Evolutionary conservation across 768 basidiomycete species (phyloP).

Genomic region (Nidula microcarpa): DNA sequence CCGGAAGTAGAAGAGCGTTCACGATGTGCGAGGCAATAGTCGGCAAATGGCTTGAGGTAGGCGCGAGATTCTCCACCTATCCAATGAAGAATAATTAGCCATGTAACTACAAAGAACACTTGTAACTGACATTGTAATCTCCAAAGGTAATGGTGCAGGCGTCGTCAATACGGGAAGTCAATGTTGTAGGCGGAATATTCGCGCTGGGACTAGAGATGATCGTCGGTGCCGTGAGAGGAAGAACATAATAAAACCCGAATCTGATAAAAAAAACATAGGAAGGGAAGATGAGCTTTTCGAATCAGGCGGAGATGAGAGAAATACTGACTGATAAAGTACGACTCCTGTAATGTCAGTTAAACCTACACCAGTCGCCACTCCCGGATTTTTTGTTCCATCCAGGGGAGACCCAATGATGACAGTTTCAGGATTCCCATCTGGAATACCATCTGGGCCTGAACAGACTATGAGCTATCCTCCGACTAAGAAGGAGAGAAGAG

Average conservation of each 20-base stretch:
- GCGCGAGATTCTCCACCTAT: constrained; percentile 56
- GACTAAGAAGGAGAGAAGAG: neutral
- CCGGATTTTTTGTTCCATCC: constrained; percentile 49
- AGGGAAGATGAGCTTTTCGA: neutral
- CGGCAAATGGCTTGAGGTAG: constrained; percentile 43
- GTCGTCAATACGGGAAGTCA: constrained; percentile 27
- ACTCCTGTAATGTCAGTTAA: constrained; percentile 53
- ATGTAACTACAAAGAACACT: neutral
- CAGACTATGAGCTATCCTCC: constrained; percentile 1
- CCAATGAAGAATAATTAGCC: constrained; percentile 1
- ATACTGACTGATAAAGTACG: constrained; percentile 46
- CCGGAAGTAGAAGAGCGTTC: constrained; percentile 44
- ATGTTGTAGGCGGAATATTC: constrained; percentile 31
- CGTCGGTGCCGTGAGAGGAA: constrained; percentile 52
- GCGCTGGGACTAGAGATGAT: constrained; percentile 35
- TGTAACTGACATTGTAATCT: constrained; percentile 50
- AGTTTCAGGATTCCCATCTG: constrained; percentile 56
- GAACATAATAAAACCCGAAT: constrained; percentile 53
- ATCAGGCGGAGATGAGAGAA: neutral
- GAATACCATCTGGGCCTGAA: constrained; percentile 43
- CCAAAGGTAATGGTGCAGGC: constrained; percentile 48
- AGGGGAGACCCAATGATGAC: constrained; percentile 51
- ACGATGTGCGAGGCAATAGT: constrained; percentile 52
- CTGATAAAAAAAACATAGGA: constrained; percentile 7
- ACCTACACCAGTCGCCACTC: constrained; percentile 39